These are phyloP conservation scores for Colletotrichum australisinense DNA, from an alignment of 2,329 filamentous ascomycete genomes.

Conservation along the genomic window DNA sequence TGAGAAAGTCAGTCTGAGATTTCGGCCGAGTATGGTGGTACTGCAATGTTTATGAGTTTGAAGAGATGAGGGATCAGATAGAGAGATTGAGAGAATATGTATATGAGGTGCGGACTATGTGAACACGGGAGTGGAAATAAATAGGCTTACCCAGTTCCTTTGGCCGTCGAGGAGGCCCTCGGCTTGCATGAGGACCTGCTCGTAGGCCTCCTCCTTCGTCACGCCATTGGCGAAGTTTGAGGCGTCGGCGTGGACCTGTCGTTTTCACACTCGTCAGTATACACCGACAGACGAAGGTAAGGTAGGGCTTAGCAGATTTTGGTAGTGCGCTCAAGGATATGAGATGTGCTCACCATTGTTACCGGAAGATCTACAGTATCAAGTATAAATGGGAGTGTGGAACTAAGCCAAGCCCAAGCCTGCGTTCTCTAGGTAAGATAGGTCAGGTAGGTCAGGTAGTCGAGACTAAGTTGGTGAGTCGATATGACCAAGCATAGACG, in stretches of 20 bases:
- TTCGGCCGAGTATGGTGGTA: no score
- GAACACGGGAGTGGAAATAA: no score
- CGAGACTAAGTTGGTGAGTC: no score
- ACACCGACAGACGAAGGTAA: neutral
- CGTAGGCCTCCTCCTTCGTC: constrained; percentile 78
- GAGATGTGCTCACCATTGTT: constrained; percentile 19
- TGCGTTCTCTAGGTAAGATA: no score
- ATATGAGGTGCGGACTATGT: no score
- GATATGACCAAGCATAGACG: neutral
- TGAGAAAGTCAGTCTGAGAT: no score
- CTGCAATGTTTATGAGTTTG: no score
- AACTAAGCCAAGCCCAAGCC: no score
- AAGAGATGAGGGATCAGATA: no score
- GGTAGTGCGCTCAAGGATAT: neutral
- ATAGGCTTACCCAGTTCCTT: constrained; percentile 89
- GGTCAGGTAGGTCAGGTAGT: no score
- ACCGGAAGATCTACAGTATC: constrained; percentile 41
- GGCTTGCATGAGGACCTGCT: constrained; percentile 78
- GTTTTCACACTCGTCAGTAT: constrained; percentile 4
- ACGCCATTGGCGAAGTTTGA: constrained; percentile 77
- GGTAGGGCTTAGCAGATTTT: neutral
- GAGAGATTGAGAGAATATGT: no score
- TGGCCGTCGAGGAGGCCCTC: constrained; percentile 77
- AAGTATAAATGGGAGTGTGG: no score
- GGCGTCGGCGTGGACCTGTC: constrained; percentile 80